Evolutionary conservation across 75 land plant species (phyloP), one percentile per base, ranked within the genome.

Genomic region (Picea sitchensis): DNA sequence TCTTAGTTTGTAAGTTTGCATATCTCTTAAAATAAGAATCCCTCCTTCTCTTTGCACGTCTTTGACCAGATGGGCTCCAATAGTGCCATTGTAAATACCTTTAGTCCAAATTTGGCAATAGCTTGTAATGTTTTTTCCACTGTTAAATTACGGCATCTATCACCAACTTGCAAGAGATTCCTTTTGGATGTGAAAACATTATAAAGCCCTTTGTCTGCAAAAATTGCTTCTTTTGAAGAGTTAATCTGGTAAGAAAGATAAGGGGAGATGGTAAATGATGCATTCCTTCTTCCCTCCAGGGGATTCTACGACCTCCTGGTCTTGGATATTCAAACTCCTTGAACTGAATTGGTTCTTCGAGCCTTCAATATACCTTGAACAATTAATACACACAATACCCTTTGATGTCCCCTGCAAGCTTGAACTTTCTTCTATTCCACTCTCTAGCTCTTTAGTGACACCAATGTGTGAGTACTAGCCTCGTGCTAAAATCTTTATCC

Each of bases 41-140:
- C 95, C 98, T 26, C 98, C 95, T 59, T 79, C 81, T 61, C 69
- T 83, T 38, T 68, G 78, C 20, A 92, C 80, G 74, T 92, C 98
- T 60, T 58, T 71, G 12, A 91, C 86, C 71, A 92, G 72, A 8
- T 79, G 80, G 34, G 79, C 8, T 61, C 90, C 98, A 61, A 92
- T 54, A 0, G 95, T 65, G 30, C 98, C 98, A 82, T 86, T 86
- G 64, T 95, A 95, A 6, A 95, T 73, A 14, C 80, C 93, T n/a
- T 64, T 13, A 20, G 87, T 26, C 26, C 26, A 26, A 26, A 26
- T 26, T 26, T 26, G 26, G 26, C 26, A 26, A 26, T 26, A 26
- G 80, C 14, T 95, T 95, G 36, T 14, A 95, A 77, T 4, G 95
- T 89, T 30, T 79, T 32, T 62, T 90, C 91, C 23, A 92, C 81